Conservation (phyloP, 1,139 yeast genomes). For the Cylindricascospora bacillispora region DNA sequence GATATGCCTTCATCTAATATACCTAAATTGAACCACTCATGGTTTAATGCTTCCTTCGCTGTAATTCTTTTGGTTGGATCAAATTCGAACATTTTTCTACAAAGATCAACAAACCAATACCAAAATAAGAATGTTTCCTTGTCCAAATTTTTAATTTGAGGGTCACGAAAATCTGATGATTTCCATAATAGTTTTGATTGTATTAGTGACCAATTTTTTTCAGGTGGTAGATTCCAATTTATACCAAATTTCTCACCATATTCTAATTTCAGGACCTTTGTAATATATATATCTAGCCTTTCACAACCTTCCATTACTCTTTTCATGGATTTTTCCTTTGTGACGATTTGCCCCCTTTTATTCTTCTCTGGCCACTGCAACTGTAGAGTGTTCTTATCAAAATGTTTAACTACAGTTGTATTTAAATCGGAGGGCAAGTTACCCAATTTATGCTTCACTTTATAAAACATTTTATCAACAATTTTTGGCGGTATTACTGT, state of each 20-base stretch:
- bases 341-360: conserved; percentile 18
- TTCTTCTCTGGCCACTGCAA: conserved; percentile 25
- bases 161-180: conserved; percentile 4
- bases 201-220: conserved; percentile 21
- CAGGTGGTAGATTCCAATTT: conserved; percentile 23
- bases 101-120: conserved; percentile 61
- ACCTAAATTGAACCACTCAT: conserved; percentile 68
- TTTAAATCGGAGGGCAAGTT: conserved; percentile 23
- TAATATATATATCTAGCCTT: conserved; percentile 20
- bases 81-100: conserved; percentile 46
- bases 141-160: conserved; percentile 18
- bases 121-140: conserved; percentile 53
- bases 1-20: conserved; percentile 52
- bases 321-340: conserved; percentile 21
- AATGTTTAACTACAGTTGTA: conserved; percentile 23
- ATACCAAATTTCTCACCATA: conserved; percentile 19
- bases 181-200: conserved; percentile 11
- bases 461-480: conserved; percentile 24
- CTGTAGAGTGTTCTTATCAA: conserved; percentile 13
- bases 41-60: conserved; percentile 59
- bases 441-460: conserved; percentile 22
- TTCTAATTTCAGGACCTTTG: conserved; percentile 18
- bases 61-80: conserved; percentile 53
- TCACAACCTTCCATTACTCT: conserved; percentile 21
- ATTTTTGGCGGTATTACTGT: conserved; percentile 22